Percentiles rank a stretch among this genome's conserved stretches.
Evolutionary conservation across 768 basidiomycete genomes (phyloP).

Genomic region (Tulasnella sp.): DNA sequence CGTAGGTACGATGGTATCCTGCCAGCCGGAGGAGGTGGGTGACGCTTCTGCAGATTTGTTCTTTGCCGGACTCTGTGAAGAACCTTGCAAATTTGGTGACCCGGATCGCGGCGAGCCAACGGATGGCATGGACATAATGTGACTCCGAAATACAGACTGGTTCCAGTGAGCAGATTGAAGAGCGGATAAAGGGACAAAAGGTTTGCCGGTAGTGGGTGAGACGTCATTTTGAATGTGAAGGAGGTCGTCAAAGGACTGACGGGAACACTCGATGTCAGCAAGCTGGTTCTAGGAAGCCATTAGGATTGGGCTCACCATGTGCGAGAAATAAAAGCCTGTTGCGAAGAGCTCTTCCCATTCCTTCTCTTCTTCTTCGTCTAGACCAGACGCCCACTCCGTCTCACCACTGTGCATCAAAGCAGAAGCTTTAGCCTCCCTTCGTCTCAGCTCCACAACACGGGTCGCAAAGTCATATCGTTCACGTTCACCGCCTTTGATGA

Average conservation of each 20-base stretch:
- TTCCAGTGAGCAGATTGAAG: conserved; percentile 74
- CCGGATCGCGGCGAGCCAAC: conserved; percentile 4
- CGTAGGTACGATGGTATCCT: background rate
- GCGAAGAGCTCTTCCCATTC: conserved; percentile 61
- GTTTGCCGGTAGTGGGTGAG: conserved; percentile 54
- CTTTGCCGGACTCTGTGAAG: background rate
- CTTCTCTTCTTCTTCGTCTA: conserved; percentile 47
- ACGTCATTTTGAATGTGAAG: conserved; percentile 59
- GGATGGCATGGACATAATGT: conserved; percentile 13
- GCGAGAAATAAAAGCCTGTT: conserved; percentile 69
- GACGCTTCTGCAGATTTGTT: too few relatives aligned
- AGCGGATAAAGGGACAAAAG: conserved; percentile 53
- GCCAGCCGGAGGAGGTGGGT: background rate
- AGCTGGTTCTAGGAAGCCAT: conserved; percentile 5
- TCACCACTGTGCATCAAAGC: conserved; percentile 17
- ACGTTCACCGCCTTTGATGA: conserved; percentile 54
- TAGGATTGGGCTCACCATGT: conserved; percentile 50
- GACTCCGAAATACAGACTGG: conserved; percentile 41
- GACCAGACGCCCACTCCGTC: conserved; percentile 31
- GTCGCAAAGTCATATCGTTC: conserved; percentile 71
- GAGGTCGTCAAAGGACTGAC: conserved; percentile 69
- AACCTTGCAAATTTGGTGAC: background rate
- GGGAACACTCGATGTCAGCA: conserved; percentile 16
- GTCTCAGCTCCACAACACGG: conserved; percentile 59
- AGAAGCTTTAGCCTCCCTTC: conserved; percentile 23